A percentile compares a stretch with the other conserved stretches of the same genome.
Evolutionary conservation across 2,329 filamentous ascomycete species (phyloP).

Genomic region (Ascochyta pisi): DNA sequence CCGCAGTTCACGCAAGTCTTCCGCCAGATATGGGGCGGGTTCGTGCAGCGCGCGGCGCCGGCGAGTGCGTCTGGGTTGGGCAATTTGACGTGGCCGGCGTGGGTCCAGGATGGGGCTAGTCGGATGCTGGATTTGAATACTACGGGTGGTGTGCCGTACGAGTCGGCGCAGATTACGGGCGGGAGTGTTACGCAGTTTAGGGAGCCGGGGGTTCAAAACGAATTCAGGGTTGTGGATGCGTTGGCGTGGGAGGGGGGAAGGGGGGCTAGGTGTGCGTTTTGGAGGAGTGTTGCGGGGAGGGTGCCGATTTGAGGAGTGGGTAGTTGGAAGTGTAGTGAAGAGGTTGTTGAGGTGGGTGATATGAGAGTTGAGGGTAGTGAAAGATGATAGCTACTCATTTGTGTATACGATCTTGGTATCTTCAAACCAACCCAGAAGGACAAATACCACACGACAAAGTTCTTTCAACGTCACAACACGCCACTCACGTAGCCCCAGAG

Average conservation of each 20-base stretch:
- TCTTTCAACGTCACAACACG: background rate
- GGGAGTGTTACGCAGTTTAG: background rate
- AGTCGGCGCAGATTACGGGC: background rate
- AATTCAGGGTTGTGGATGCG: background rate
- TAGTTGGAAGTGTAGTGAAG: background rate
- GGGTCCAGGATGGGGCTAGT: background rate
- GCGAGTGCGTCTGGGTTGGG: no score
- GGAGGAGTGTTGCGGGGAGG: background rate
- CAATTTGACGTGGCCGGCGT: no score
- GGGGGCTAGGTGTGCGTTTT: background rate
- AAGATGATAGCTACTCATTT: no score
- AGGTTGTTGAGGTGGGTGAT: no score
- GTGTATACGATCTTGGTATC: no score
- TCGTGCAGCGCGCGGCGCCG: no score
- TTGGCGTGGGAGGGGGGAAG: background rate
- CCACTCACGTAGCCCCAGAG: conserved; percentile 37
- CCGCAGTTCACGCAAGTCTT: no score
- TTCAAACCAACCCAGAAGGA: no score
- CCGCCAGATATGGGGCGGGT: no score
- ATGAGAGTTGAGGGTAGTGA: background rate
- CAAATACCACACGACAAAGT: no score
- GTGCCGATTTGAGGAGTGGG: background rate
- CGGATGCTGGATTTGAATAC: background rate
- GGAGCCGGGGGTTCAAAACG: background rate
- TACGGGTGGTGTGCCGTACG: background rate